Evolutionary conservation across 2,329 filamentous ascomycete genomes (phyloP).

Genomic region (Emmonsiellopsis sp.): DNA sequence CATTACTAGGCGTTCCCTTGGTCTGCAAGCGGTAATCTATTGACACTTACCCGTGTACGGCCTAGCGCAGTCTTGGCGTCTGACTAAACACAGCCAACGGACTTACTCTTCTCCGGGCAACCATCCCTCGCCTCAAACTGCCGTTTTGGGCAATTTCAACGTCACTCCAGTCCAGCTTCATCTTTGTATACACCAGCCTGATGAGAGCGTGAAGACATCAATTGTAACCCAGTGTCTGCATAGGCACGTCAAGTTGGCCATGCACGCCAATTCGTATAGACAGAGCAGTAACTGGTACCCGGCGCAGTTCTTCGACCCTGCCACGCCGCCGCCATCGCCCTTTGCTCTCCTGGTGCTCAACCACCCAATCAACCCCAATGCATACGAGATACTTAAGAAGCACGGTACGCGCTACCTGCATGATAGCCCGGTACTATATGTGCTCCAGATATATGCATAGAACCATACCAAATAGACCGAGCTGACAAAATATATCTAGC

Average conservation of each 20-base stretch:
- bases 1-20: not conserved
- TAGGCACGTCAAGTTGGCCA: no score
- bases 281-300: constrained; percentile 23
- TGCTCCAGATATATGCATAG: not conserved
- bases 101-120: not conserved
- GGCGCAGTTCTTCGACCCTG: constrained; percentile 27
- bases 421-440: not conserved
- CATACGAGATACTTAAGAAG: constrained; percentile 27
- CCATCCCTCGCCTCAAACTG: not conserved
- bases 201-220: not conserved
- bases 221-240: no score
- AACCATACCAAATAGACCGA: not conserved
- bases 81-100: not conserved
- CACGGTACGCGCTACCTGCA: constrained; percentile 19
- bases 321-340: constrained; percentile 16
- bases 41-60: not conserved
- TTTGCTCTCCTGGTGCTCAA: constrained; percentile 52
- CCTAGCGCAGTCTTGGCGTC: not conserved
- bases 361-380: constrained; percentile 45
- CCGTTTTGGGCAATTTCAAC: not conserved
- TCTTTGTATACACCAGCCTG: not conserved
- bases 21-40: not conserved
- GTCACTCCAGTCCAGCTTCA: not conserved
- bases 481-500: constrained; percentile 36
- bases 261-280: no score